Conservation (phyloP, 164 flowering plant species). For the Piper longum region DNA sequence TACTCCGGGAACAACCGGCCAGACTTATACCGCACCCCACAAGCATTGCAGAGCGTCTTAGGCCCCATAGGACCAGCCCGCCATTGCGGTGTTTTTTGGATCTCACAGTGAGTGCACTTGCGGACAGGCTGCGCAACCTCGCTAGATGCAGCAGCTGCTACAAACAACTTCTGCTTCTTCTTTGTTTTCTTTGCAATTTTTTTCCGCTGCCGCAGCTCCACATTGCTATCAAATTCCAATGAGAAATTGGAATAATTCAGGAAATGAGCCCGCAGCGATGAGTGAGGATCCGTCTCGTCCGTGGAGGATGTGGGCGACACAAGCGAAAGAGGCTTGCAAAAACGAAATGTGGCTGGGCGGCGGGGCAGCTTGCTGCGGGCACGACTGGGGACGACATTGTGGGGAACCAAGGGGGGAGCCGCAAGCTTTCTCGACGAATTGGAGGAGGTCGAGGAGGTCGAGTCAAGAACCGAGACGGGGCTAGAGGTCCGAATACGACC, state of each 20-base stretch:
- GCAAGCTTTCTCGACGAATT: constrained; percentile 18
- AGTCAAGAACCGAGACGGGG: constrained; percentile 77
- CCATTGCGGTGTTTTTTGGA: constrained; percentile 95
- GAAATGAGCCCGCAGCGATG: neutral
- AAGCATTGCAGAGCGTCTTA: constrained; percentile 91
- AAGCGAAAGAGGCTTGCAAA: constrained; percentile 39
- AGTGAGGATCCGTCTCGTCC: neutral
- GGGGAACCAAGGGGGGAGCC: constrained; percentile 21
- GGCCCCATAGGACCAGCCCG: constrained; percentile 96
- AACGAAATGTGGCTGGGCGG: constrained; percentile 55
- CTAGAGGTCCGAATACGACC: constrained; percentile 45
- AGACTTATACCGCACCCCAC: constrained; percentile 85
- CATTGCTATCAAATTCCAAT: constrained; percentile 34
- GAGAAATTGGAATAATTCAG: constrained; percentile 9
- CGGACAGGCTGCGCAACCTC: constrained; percentile 18
- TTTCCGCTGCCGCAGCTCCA: constrained; percentile 31
- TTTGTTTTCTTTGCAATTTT: constrained; percentile 39
- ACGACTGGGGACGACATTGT: constrained; percentile 28
- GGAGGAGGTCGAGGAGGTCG: constrained; percentile 71
- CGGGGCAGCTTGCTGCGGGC: constrained; percentile 91
- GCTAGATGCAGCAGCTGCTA: constrained; percentile 6
- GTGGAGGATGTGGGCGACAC: constrained; percentile 40
- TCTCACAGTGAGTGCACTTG: constrained; percentile 88
- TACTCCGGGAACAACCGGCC: constrained; percentile 93
- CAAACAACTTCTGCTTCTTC: constrained; percentile 12